Evolutionary conservation across 2,329 filamentous ascomycete genomes (phyloP).

Genomic region (Microdochium paspali): DNA sequence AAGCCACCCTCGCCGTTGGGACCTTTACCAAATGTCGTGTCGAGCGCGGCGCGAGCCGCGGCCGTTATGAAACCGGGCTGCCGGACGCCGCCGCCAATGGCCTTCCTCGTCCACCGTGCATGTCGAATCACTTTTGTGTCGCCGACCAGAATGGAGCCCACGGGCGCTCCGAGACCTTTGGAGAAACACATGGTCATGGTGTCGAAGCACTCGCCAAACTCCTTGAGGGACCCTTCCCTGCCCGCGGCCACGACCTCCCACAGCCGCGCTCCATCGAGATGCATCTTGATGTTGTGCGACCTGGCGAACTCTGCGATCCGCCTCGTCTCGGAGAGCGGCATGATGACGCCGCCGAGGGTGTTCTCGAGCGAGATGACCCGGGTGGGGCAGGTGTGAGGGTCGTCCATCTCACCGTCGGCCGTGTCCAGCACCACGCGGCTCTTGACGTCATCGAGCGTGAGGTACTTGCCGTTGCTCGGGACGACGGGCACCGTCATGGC

Average conservation of each 20-base stretch:
- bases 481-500: constrained; percentile 44
- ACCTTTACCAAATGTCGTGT: constrained; percentile 63
- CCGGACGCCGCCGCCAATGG: constrained; percentile 68
- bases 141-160: constrained; percentile 38
- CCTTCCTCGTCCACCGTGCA: constrained; percentile 69
- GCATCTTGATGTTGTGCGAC: constrained; percentile 28
- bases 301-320: constrained; percentile 22
- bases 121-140: constrained; percentile 48
- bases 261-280: constrained; percentile 42
- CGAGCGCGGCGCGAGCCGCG: constrained; percentile 65
- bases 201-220: constrained; percentile 36
- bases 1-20: constrained; percentile 23
- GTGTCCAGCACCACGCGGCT: constrained; percentile 3
- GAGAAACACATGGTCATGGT: constrained; percentile 38
- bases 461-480: constrained; percentile 24
- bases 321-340: constrained; percentile 21
- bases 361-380: constrained; percentile 31
- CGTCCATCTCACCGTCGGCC: constrained; percentile 4
- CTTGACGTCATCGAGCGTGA: constrained; percentile 32
- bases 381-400: constrained; percentile 30
- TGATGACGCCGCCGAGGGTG: constrained; percentile 24
- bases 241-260: constrained; percentile 39
- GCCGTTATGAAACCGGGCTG: constrained; percentile 70
- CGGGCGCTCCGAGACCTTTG: constrained; percentile 42
- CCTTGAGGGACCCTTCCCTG: constrained; percentile 25